Conservation (phyloP, 2,329 filamentous ascomycete genomes). For the Claviceps purpurea region DNA sequence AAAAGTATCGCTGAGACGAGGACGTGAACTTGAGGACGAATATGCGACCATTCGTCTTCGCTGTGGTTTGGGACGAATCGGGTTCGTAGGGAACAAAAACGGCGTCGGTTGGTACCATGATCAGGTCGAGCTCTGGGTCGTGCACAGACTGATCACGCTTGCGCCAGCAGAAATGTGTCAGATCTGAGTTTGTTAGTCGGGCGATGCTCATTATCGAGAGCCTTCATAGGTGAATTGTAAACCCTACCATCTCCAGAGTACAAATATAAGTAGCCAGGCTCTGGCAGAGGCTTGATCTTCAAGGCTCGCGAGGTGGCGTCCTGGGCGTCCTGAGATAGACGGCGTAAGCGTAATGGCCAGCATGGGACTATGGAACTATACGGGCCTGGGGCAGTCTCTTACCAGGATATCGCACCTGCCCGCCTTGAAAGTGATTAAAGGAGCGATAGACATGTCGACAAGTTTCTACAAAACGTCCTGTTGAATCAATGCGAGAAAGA, state of each 20-base stretch:
- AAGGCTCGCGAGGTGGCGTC: conserved; percentile 27
- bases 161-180: conserved; percentile 96
- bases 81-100: conserved; percentile 71
- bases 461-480: not conserved
- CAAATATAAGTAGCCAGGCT: conserved; percentile 80
- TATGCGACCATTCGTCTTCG: conserved; percentile 74
- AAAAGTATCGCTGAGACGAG: conserved; percentile 80
- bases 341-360: conserved; percentile 9
- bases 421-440: conserved; percentile 93
- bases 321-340: not conserved
- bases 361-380: not conserved
- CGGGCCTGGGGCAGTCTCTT: conserved; percentile 19
- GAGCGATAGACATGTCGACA: conserved; percentile 59
- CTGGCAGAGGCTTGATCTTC: conserved; percentile 60
- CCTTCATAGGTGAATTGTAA: too few species aligned
- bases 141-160: conserved; percentile 58
- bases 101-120: conserved; percentile 87
- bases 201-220: not conserved
- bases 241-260: conserved; percentile 72
- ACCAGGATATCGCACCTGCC: conserved; percentile 79
- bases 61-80: conserved; percentile 38
- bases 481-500: not conserved
- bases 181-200: conserved; percentile 38
- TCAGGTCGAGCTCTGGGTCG: conserved; percentile 70
- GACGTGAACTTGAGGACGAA: conserved; percentile 90